Evolutionary conservation across 805 yeast genomes (phyloP).

Genomic region (Wickerhamomyces chambardii): DNA sequence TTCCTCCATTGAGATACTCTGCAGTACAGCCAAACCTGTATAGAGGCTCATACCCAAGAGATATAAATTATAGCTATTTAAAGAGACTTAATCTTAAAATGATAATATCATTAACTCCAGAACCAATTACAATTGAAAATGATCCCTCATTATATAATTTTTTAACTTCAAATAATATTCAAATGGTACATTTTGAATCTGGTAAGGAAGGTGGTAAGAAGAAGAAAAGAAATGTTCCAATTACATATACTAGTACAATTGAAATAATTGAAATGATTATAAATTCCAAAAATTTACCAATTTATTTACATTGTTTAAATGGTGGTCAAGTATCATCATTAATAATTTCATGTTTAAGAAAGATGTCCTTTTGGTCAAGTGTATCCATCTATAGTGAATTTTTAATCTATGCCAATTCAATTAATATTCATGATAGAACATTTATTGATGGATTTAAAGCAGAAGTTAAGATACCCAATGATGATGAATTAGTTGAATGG

Average conservation of each 20-base stretch:
- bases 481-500: conserved; percentile 19
- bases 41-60: conserved; percentile 84
- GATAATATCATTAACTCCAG: conserved; percentile 73
- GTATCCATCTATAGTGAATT: conserved; percentile 85
- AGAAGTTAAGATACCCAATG: conserved; percentile 43
- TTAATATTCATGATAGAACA: conserved; percentile 72
- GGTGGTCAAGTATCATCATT: conserved; percentile 86
- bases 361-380: conserved; percentile 79
- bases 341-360: conserved; percentile 79
- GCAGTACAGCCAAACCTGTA: conserved; percentile 61
- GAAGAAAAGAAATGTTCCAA: conserved; percentile 76
- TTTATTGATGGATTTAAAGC: conserved; percentile 79
- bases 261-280: conserved; percentile 54
- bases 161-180: conserved; percentile 45
- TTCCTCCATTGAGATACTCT: conserved; percentile 76
- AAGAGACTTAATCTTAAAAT: conserved; percentile 57
- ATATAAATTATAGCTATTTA: conserved; percentile 61
- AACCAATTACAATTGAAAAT: conserved; percentile 46
- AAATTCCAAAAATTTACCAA: conserved; percentile 53
- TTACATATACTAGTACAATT: conserved; percentile 54
- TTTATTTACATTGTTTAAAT: conserved; percentile 79
- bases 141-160: conserved; percentile 45
- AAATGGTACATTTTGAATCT: conserved; percentile 58
- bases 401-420: conserved; percentile 62
- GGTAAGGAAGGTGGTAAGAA: conserved; percentile 54